Conservation (phyloP, 352 stramenopile genomes). For the Globisporangium acanthophoron region DNA sequence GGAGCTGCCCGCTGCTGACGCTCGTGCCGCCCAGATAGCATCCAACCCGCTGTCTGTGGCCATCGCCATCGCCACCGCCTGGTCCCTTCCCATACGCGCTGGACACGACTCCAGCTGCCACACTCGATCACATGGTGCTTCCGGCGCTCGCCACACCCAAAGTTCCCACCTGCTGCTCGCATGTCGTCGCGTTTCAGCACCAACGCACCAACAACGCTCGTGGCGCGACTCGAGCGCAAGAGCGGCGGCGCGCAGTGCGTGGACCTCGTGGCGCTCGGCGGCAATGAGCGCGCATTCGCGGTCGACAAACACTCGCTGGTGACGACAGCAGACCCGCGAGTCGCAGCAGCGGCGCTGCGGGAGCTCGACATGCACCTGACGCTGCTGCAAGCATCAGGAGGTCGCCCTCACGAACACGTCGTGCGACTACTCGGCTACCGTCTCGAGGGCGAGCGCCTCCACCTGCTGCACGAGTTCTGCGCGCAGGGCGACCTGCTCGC, state of each 20-base stretch:
- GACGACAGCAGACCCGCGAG: constrained; percentile 18
- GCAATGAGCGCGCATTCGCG: constrained; percentile 15
- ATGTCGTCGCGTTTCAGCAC: no score
- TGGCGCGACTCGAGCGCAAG: constrained; percentile 31
- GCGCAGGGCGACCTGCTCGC: constrained; percentile 51
- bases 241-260: constrained; percentile 33
- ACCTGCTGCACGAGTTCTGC: constrained; percentile 67
- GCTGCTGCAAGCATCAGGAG: constrained; percentile 17
- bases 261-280: constrained; percentile 42
- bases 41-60: no score
- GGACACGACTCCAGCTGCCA: no score
- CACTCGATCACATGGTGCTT: no score
- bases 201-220: background rate
- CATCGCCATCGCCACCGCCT: no score
- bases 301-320: constrained; percentile 65
- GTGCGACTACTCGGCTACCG: constrained; percentile 40
- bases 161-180: no score
- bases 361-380: constrained; percentile 68
- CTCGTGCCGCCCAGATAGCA: no score
- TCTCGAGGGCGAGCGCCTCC: constrained; percentile 48
- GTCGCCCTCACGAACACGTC: constrained; percentile 23
- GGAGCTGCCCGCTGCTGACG: no score
- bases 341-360: constrained; percentile 33
- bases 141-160: no score
- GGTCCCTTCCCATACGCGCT: no score